Conservation (phyloP, 345 rosid genomes). For the Kernera saxatilis region DNA sequence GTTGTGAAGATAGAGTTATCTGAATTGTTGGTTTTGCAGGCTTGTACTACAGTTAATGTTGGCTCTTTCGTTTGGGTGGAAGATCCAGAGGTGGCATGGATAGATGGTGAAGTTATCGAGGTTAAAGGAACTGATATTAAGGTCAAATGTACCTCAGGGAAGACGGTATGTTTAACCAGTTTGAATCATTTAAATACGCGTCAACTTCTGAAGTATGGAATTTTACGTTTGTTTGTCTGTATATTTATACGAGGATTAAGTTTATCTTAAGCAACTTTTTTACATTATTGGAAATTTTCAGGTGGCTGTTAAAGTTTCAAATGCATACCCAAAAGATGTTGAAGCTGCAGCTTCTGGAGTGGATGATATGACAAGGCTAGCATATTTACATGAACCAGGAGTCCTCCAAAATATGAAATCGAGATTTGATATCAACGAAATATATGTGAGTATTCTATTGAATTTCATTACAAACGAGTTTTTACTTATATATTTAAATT, state of each 20-base stretch:
- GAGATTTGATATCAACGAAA: constrained; percentile 92
- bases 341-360: constrained; percentile 91
- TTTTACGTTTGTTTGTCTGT: not conserved
- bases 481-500: not conserved
- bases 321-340: constrained; percentile 74
- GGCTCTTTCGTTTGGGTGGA: constrained; percentile 92
- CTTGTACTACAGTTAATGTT: constrained; percentile 44
- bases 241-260: not conserved
- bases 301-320: constrained; percentile 65
- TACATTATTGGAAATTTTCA: constrained; percentile 23
- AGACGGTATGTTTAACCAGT: constrained; percentile 48
- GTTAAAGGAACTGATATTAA: constrained; percentile 62
- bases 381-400: constrained; percentile 97
- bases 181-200: not conserved
- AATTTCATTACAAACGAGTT: not conserved
- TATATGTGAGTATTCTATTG: constrained; percentile 62
- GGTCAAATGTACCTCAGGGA: constrained; percentile 83
- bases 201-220: not conserved
- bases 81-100: constrained; percentile 81
- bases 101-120: constrained; percentile 80
- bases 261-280: not conserved
- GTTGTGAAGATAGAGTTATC: not conserved
- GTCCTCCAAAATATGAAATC: constrained; percentile 87
- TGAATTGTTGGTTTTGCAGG: constrained; percentile 16
- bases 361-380: constrained; percentile 97